A percentile compares a stretch with the other conserved stretches of the same genome.
Conservation (phyloP, 2,329 filamentous ascomycete genomes). For the Mollisia scopiformis region DNA sequence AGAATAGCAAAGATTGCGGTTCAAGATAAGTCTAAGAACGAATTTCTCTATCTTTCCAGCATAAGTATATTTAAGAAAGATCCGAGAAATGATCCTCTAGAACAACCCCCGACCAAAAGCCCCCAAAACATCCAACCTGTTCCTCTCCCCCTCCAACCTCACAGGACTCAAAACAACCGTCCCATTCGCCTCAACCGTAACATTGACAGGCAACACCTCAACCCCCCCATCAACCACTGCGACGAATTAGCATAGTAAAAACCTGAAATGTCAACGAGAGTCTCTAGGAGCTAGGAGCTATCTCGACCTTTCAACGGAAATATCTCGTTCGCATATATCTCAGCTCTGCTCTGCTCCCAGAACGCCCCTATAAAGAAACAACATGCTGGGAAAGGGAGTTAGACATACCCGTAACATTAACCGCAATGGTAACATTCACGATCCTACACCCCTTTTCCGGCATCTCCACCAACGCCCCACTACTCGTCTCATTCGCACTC, state of each 20-base stretch:
- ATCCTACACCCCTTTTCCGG: not conserved
- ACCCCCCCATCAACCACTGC: not conserved
- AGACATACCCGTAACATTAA: not conserved
- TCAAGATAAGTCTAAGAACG: too few species aligned
- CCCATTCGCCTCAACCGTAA: not conserved
- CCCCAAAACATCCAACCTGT: not conserved
- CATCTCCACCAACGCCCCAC: too few species aligned
- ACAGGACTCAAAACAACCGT: not conserved
- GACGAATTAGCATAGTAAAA: too few species aligned
- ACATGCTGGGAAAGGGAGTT: too few species aligned
- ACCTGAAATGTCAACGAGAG: too few species aligned
- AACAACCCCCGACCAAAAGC: not conserved
- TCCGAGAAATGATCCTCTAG: not conserved
- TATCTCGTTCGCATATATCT: too few species aligned
- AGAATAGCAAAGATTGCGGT: not conserved
- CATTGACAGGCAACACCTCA: not conserved
- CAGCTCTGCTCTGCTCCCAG: too few species aligned
- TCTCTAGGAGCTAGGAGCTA: too few species aligned
- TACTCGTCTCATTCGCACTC: not conserved
- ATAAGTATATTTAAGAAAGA: too few species aligned
- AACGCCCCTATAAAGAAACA: too few species aligned
- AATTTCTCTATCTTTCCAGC: too few species aligned
- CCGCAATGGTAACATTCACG: conserved; percentile 6
- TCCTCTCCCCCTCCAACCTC: not conserved
- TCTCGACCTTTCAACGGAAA: too few species aligned